Percentiles rank a stretch among this genome's conserved stretches.
Evolutionary conservation across 768 basidiomycete genomes (phyloP).

Genomic region (Russula sp.): DNA sequence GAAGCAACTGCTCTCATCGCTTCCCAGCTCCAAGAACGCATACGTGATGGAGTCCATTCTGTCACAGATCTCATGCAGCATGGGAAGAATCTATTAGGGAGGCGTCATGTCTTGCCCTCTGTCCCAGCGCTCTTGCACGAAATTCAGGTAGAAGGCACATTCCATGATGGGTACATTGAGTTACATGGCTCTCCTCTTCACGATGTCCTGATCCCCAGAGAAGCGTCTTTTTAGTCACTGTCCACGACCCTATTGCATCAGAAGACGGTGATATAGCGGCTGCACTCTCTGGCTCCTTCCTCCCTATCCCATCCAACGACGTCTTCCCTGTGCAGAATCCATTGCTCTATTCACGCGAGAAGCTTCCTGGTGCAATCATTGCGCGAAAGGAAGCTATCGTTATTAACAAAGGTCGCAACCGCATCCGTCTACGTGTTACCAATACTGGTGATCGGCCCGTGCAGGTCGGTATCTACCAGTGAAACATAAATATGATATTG

Average conservation of each 20-base stretch:
- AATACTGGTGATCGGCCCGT: constrained; percentile 93
- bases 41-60: constrained; percentile 81
- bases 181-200: neutral
- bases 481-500: constrained; percentile 1
- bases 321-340: constrained; percentile 54
- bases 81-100: constrained; percentile 82
- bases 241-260: constrained; percentile 90
- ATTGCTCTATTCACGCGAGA: constrained; percentile 42
- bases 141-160: constrained; percentile 93
- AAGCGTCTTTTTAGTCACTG: constrained; percentile 93
- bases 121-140: constrained; percentile 73
- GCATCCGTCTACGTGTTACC: constrained; percentile 66
- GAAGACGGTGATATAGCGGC: constrained; percentile 67
- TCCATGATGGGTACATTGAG: constrained; percentile 64
- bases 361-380: constrained; percentile 71
- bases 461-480: constrained; percentile 46
- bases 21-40: constrained; percentile 86
- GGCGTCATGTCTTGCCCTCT: constrained; percentile 80
- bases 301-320: constrained; percentile 65
- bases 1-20: constrained; percentile 90
- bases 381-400: constrained; percentile 55
- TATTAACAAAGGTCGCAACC: constrained; percentile 68
- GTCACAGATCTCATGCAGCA: constrained; percentile 91
- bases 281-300: constrained; percentile 93
- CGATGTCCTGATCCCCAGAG: constrained; percentile 12